Evolutionary conservation across 345 rosid genomes (phyloP), one percentile per base, ranked within the genome.

Genomic region (Lepidium aucheri): DNA sequence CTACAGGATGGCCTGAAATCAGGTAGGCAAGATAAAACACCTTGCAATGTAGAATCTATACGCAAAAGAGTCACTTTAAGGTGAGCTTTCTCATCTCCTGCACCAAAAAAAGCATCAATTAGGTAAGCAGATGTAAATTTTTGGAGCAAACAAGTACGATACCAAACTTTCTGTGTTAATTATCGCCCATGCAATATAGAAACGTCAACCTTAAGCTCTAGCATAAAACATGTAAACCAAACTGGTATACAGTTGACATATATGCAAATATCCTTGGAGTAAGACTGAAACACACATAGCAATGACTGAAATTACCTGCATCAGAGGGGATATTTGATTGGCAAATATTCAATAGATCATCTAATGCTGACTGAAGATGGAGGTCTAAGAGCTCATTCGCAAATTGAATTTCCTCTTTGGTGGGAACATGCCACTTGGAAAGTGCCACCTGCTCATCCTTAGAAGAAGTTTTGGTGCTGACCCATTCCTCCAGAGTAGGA

Each of bases 11-110:
- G 96, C 72, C 78, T 85, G 83, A 94, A 94, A 85, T 94, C 96
- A 80, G 97, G 97, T 80, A 94, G 85, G 86, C 99, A 94, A 64
- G 96, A 94, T 67, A 88, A 82, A 81, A 88, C 96, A 74, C 99
- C 99, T 84, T 85, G 97, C 95, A 94, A 56, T 52, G 95, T 81
- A 15, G 99, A 90, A 79, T 90, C 86, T 75, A 94, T 90, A 61
- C 97, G 99, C 83, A 94, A 61, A 80, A 94, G 95, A 62, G 99
- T 90, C 84, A 88, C 96, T 80, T 94, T 94, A 82, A 94, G 80
- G 86, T 88, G 96, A 70, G 84, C 90, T 82, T 94, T 94, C 84
- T 94, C 97, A 45, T 81, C 85, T 68, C 97, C 99, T 94, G 99
- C 69, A 77, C 73, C 63, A 69, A 18, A 79, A 70, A 56, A 66